phyloP scores from a whole-genome alignment of 441 rosid species.

The Erodium trifolium region DNA sequence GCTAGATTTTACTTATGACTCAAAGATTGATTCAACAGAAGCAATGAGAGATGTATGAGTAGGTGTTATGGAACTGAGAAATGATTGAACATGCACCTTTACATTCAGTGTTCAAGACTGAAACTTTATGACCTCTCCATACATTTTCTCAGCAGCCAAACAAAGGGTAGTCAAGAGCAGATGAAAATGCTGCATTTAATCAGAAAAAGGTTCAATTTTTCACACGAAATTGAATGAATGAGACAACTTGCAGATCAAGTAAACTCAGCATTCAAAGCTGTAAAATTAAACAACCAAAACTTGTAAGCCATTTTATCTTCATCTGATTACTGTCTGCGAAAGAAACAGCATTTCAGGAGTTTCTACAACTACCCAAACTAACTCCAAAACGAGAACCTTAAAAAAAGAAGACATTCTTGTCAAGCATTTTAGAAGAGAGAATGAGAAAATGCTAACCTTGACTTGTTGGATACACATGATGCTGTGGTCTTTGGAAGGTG shows the following conservation, averaged over 20 bases:
- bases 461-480: slow-evolving; percentile 8
- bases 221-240: neutral
- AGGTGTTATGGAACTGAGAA: too few species aligned
- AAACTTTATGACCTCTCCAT: neutral
- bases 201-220: neutral
- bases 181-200: neutral
- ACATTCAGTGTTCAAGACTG: neutral
- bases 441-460: neutral
- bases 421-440: neutral
- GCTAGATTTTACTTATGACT: too few species aligned
- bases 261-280: neutral
- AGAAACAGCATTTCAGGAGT: neutral
- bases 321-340: neutral
- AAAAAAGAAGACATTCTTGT: neutral
- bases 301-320: neutral
- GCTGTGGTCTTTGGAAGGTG: neutral
- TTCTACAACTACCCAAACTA: slow-evolving; percentile 2
- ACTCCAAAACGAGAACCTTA: slow-evolving; percentile 15
- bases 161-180: slow-evolving; percentile 1
- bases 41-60: too few species aligned
- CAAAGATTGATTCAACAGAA: too few species aligned
- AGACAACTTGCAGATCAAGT: neutral
- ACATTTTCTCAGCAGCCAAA: slow-evolving; percentile 13
- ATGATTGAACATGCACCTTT: too few species aligned
- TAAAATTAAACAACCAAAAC: neutral